Percentiles rank a stretch among this genome's conserved stretches.
Conservation (phyloP, 2,329 filamentous ascomycete genomes). For the Penicillium sp. region DNA sequence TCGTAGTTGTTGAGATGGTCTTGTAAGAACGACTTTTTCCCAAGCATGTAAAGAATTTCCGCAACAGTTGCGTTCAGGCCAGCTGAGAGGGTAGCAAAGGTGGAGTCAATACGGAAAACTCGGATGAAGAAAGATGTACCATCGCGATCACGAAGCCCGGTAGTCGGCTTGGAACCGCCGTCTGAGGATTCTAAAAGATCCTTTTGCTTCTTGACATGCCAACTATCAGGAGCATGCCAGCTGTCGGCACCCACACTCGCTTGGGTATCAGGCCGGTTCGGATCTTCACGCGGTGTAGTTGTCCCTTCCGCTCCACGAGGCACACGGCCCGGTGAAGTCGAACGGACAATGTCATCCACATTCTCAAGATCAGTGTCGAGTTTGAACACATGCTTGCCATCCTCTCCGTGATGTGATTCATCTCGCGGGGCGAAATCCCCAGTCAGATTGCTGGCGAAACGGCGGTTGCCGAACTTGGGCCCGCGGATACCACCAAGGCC, state of each 20-base stretch:
- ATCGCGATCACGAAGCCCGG: slow-evolving; percentile 60
- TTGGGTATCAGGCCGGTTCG: slow-evolving; percentile 32
- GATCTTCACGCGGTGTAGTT: slow-evolving; percentile 28
- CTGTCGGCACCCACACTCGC: slow-evolving; percentile 47
- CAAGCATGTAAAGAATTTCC: slow-evolving; percentile 84
- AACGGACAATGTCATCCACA: slow-evolving; percentile 83
- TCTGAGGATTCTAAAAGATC: slow-evolving; percentile 25
- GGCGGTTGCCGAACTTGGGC: slow-evolving; percentile 35
- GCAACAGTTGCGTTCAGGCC: slow-evolving; percentile 77
- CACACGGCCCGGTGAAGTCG: slow-evolving; percentile 68
- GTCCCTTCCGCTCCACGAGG: slow-evolving; percentile 35
- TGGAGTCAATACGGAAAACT: slow-evolving; percentile 89
- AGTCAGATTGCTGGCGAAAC: slow-evolving; percentile 29
- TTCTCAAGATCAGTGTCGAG: slow-evolving; percentile 86
- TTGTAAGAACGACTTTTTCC: slow-evolving; percentile 89
- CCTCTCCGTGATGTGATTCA: slow-evolving; percentile 49
- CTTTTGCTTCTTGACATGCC: slow-evolving; percentile 73
- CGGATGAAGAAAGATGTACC: slow-evolving; percentile 82
- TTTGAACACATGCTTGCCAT: slow-evolving; percentile 60
- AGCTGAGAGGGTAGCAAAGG: slow-evolving; percentile 88
- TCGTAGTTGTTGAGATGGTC: slow-evolving; percentile 93
- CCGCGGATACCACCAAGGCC: slow-evolving; percentile 29
- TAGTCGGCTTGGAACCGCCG: not conserved
- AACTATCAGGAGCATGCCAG: slow-evolving; percentile 95
- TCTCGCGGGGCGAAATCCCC: slow-evolving; percentile 27